Evolutionary conservation across 768 basidiomycete species (phyloP), one percentile per base, ranked within the genome.

Genomic region (Tylopilus cervinicoccineus): DNA sequence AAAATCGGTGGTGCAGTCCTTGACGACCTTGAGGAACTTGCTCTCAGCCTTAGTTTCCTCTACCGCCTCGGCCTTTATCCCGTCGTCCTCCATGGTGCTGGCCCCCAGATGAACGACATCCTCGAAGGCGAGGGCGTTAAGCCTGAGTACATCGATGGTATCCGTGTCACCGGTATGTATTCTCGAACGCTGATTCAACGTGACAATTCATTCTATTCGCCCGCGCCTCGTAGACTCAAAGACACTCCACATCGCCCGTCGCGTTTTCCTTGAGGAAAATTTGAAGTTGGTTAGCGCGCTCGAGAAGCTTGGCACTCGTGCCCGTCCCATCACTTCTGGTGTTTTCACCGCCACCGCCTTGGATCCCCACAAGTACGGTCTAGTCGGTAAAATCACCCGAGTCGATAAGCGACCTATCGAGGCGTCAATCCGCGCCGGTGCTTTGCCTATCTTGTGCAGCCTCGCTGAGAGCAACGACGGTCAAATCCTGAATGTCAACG

Each of bases 401-500:
- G 84, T 98, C 53, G 93, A 99, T 73, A 98, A 97, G 71, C 82
- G 93, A 27, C 94, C 96, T 24, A 80, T 99, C 50, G 96, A 99
- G 69, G 95, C 94, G 3, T 84, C 94, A 40, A 99, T 99, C 66
- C 83, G 91, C 38, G 93, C 95, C 1, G 95, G 96, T 27, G 93
- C 93, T 19, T 77, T 99, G 22, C 96, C 96, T 48, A 96, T 99
- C 69, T 76, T 98, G 17, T 97, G 93, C 55, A 89, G 86, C 66
- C 75, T 99, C 43, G 95, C 96, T 6, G 96, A 98, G 71, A 88
- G 89, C 28, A 78, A 84, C 19, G 92, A 96, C 28, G 96, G 96
- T n/a, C 96, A 99, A 68, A 93, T 99, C 58, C 76, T 98, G 54
- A 99, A 99, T 61, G 96, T 99, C 66, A 99, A 98, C 63, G 96